Conservation (phyloP, 1,284 basidiomycete species). For the Naganishia liquefaciens region DNA sequence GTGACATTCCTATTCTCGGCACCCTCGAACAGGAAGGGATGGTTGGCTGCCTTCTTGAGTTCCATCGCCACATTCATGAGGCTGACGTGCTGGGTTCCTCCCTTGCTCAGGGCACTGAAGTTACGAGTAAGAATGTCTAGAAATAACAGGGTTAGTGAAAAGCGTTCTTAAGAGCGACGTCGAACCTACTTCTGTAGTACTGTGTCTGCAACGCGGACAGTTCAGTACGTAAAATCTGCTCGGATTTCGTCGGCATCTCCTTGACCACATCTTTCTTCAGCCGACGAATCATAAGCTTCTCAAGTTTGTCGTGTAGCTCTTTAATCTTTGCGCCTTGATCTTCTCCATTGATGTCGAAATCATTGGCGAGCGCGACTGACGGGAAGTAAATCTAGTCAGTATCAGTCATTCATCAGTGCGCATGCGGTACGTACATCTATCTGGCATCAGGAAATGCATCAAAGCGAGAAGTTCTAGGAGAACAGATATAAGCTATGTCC, state of each 20-base stretch:
- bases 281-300: constrained; percentile 91
- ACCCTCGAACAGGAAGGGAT: constrained; percentile 96
- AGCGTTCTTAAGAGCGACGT: neutral
- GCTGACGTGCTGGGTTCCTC: constrained; percentile 82
- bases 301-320: constrained; percentile 88
- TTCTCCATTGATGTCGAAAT: constrained; percentile 89
- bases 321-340: constrained; percentile 95
- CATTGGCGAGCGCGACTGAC: constrained; percentile 73
- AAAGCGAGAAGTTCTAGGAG: constrained; percentile 81
- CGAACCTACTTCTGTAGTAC: constrained; percentile 80
- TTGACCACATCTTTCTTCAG: constrained; percentile 98
- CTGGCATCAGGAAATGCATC: constrained; percentile 99
- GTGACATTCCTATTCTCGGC: constrained; percentile 73
- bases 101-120: constrained; percentile 87
- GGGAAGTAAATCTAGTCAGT: constrained; percentile 49
- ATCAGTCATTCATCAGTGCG: too few relatives aligned
- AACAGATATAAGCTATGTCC: constrained; percentile 27
- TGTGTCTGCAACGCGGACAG: constrained; percentile 97
- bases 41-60: constrained; percentile 95
- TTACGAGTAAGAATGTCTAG: constrained; percentile 91
- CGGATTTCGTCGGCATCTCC: constrained; percentile 94
- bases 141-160: constrained; percentile 21
- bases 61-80: constrained; percentile 96
- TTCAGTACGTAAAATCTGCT: constrained; percentile 95
- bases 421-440: constrained; percentile 72